Evolutionary conservation across 2,329 filamentous ascomycete genomes (phyloP), one percentile per base, ranked within the genome.

Genomic region (Colletotrichum aenigma): DNA sequence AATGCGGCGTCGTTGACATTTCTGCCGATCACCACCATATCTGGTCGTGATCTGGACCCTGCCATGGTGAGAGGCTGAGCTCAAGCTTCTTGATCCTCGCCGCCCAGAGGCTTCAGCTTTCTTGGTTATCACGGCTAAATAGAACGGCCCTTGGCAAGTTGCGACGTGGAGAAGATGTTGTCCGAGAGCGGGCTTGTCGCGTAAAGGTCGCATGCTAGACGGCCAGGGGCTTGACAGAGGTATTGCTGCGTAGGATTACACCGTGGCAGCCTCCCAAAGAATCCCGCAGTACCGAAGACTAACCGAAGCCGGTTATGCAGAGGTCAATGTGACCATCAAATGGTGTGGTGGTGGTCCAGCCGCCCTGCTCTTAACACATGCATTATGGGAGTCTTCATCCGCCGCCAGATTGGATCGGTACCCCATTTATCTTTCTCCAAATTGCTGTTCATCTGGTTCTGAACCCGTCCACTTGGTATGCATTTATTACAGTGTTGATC

Each of bases 11-110:
- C 48, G 70, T 62, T 36, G 43, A 21, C 6, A 6, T 34, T 12
- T 16, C 13, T 55, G 74, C 21, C 58, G 58, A 76, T 74, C 65
- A 8, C 58, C 48, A 8, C 62, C 72, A 16, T 2, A 30, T 64
- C 24, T 43, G 15, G 65, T 26, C 10, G 30, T 26, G 43, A 26
- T 43, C 58, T 65, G 58, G 48, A 38, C 70, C 58, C 65, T 69
- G 74, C 71, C 66, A 75, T 66, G 38, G 24, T 43, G 21, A 38
- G 71, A 71, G 74, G 71, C 71, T 75, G 66, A 75, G 66, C 62
- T 64, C 56, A 76, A 76, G 74, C 74, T 76, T 76, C 66, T 70
- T 26, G 52, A 58, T 32, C 66, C 52, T 70, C 61, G 10, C 32
- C 61, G 74, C 74, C 74, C 65, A 74, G 66, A 75, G 18, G 21